Conservation (phyloP, 208 protist species). For the Acanthamoeba triangularis region DNA sequence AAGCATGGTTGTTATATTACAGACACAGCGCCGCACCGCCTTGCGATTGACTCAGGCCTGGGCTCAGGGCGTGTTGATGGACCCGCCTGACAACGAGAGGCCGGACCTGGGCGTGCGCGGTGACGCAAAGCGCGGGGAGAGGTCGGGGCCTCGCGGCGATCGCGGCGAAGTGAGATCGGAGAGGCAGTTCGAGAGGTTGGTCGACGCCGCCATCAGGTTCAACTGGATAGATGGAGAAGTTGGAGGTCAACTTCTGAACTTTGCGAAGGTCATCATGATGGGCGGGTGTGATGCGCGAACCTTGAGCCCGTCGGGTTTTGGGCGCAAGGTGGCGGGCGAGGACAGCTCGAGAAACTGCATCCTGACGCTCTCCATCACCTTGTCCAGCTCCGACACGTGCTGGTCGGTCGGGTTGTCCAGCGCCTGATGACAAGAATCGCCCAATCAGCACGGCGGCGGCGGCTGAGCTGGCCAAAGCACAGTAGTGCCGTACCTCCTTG, state of each 20-base stretch:
- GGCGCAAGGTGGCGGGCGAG: not conserved
- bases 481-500: not conserved
- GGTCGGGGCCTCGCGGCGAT: not conserved
- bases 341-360: not conserved
- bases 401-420: not conserved
- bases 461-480: not conserved
- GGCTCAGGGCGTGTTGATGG: too few species aligned
- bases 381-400: not conserved
- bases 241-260: too few species aligned
- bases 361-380: conserved; percentile 3
- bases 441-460: not conserved
- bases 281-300: not conserved
- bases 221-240: not conserved
- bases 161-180: conserved; percentile 4
- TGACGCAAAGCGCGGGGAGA: too few species aligned
- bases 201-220: not conserved
- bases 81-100: too few species aligned
- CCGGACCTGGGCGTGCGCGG: not conserved
- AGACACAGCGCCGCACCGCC: too few species aligned
- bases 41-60: too few species aligned
- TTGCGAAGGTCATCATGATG: too few species aligned
- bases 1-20: too few species aligned
- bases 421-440: not conserved
- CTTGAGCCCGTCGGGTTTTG: not conserved
- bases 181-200: not conserved